Percentiles rank a stretch among this genome's conserved stretches.
Evolutionary conservation across 768 basidiomycete genomes (phyloP).

Genomic region (Phallus indusiatus): DNA sequence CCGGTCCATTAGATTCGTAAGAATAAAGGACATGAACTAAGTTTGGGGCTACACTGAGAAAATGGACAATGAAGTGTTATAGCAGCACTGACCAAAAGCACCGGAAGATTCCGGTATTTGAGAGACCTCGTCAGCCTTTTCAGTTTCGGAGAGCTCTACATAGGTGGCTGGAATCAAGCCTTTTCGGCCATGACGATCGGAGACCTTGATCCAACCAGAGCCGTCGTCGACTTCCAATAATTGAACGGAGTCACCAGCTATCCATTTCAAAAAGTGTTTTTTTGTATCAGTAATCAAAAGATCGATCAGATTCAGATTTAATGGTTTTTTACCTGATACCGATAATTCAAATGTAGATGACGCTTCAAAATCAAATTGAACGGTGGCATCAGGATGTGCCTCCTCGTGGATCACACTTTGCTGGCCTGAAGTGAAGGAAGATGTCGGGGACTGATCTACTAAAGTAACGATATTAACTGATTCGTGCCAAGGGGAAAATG

Average conservation of each 20-base stretch:
- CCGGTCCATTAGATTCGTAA: slow-evolving; percentile 63
- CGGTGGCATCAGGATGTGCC: slow-evolving; percentile 42
- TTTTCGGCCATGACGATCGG: slow-evolving; percentile 42
- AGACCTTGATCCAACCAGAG: slow-evolving; percentile 79
- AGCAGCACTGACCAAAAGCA: slow-evolving; percentile 38
- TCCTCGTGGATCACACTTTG: slow-evolving; percentile 32
- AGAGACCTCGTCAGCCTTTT: slow-evolving; percentile 14
- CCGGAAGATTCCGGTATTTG: slow-evolving; percentile 27
- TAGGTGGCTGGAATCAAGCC: slow-evolving; percentile 86
- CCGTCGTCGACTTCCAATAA: slow-evolving; percentile 77
- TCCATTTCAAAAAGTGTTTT: background rate
- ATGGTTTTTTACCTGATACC: slow-evolving; percentile 2
- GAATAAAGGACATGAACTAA: slow-evolving; percentile 76
- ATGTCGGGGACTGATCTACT: slow-evolving; percentile 34
- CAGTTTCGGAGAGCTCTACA: slow-evolving; percentile 34
- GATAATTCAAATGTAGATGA: slow-evolving; percentile 10
- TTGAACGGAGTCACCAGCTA: slow-evolving; percentile 55
- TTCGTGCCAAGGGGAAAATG: background rate
- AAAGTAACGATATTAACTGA: background rate
- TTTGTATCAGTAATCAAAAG: background rate
- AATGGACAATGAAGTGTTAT: background rate
- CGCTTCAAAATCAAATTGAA: slow-evolving; percentile 66
- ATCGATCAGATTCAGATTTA: background rate
- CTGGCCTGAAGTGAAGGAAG: slow-evolving; percentile 43
- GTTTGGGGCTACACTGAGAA: slow-evolving; percentile 7